A percentile compares a stretch with the other conserved stretches of the same genome.
These are phyloP conservation scores for Eucalyptus regnans DNA, from an alignment of 345 rosid genomes.

Conservation along the genomic window DNA sequence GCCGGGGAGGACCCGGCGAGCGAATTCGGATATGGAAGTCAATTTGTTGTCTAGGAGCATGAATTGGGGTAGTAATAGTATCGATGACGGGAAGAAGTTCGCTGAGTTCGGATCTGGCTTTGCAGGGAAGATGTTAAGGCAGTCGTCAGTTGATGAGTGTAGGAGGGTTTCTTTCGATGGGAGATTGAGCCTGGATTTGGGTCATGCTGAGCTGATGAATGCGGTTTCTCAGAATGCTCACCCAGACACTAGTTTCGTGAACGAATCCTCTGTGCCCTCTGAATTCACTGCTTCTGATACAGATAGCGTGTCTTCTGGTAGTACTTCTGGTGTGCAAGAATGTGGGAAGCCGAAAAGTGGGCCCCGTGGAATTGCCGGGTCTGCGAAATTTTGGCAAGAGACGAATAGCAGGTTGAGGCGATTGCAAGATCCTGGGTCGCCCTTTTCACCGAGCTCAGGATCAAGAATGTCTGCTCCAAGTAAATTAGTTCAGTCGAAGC, in stretches of 20 bases:
- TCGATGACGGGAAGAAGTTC: slow-evolving; percentile 12
- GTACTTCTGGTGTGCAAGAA: slow-evolving; percentile 47
- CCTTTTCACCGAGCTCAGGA: slow-evolving; percentile 51
- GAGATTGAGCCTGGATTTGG: slow-evolving; percentile 42
- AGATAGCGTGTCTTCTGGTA: slow-evolving; percentile 78
- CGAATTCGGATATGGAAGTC: slow-evolving; percentile 5
- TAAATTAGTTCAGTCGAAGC: slow-evolving; percentile 45
- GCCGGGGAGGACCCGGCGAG: slow-evolving; percentile 57
- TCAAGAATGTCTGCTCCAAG: slow-evolving; percentile 35
- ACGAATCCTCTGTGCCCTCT: slow-evolving; percentile 27
- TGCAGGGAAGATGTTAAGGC: slow-evolving; percentile 34
- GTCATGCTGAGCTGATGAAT: slow-evolving; percentile 12
- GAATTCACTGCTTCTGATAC: slow-evolving; percentile 67
- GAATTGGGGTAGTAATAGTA: slow-evolving; percentile 10
- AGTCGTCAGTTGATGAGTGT: slow-evolving; percentile 40
- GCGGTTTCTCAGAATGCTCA: not conserved
- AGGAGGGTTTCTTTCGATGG: slow-evolving; percentile 33
- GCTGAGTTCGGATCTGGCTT: slow-evolving; percentile 52
- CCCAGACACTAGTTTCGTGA: slow-evolving; percentile 8
- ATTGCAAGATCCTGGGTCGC: slow-evolving; percentile 82
- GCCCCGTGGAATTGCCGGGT: slow-evolving; percentile 30
- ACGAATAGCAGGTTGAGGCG: slow-evolving; percentile 82
- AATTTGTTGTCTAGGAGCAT: slow-evolving; percentile 36
- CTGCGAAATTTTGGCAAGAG: slow-evolving; percentile 94
- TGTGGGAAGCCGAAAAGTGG: slow-evolving; percentile 36